Conservation (phyloP, 2,329 filamentous ascomycete species). For the Aspergillus fructus region DNA sequence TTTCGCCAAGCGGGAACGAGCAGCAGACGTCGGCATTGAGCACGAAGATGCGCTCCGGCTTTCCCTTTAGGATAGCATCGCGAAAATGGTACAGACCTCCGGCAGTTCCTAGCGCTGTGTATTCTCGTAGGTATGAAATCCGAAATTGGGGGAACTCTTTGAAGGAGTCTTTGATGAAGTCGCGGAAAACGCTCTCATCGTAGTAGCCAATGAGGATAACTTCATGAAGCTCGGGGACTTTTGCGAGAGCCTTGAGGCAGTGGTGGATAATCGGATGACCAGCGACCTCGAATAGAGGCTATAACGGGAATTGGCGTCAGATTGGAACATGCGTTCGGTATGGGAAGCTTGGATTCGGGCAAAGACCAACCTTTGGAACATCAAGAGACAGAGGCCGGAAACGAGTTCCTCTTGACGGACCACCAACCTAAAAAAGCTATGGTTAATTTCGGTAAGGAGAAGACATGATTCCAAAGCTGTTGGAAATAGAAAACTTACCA, state of each 20-base stretch:
- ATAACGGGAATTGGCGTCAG: constrained; percentile 14
- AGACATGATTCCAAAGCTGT: not conserved
- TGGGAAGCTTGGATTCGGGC: not conserved
- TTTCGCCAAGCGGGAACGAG: constrained; percentile 92
- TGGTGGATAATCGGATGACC: constrained; percentile 98
- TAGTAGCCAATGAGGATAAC: constrained; percentile 99
- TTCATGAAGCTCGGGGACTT: constrained; percentile 89
- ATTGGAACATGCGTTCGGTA: not conserved
- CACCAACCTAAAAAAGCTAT: constrained; percentile 70
- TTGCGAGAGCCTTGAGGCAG: constrained; percentile 87
- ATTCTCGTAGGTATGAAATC: constrained; percentile 96
- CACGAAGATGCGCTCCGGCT: constrained; percentile 92
- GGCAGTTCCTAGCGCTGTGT: constrained; percentile 91
- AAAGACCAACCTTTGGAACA: constrained; percentile 74
- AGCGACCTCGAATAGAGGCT: constrained; percentile 97
- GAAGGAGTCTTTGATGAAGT: constrained; percentile 92
- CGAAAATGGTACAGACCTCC: constrained; percentile 98
- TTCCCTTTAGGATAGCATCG: constrained; percentile 95
- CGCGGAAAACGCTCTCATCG: constrained; percentile 92
- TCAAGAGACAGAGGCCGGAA: constrained; percentile 95
- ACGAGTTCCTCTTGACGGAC: constrained; percentile 90
- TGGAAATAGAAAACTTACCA: constrained; percentile 59
- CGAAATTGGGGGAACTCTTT: constrained; percentile 82
- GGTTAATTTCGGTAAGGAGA: constrained; percentile 13
- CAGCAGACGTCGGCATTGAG: constrained; percentile 98